phyloP scores from a whole-genome alignment of 2,329 filamentous ascomycete genomes.

The Periglandula ipomoeae region DNA sequence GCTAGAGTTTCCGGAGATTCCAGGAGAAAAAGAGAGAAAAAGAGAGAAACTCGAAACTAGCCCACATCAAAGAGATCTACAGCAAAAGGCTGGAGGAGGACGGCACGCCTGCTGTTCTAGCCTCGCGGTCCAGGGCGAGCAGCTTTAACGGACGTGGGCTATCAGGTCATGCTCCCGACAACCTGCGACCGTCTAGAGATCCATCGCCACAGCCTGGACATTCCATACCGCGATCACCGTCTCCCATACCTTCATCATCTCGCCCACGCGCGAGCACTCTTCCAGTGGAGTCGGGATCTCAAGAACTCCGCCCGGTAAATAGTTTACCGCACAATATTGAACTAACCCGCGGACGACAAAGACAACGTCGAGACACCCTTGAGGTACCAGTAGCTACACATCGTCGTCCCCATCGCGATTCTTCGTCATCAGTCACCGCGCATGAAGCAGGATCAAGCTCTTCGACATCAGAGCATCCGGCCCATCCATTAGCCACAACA shows the following conservation, averaged over 20 bases:
- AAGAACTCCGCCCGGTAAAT: not conserved
- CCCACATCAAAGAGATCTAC: slow-evolving; percentile 30
- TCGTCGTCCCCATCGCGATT: not conserved
- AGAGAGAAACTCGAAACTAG: slow-evolving; percentile 17
- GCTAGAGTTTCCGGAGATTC: slow-evolving; percentile 44
- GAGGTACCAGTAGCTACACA: slow-evolving; percentile 8
- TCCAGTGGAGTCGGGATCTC: slow-evolving; percentile 1
- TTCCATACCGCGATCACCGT: not conserved
- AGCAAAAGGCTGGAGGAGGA: slow-evolving; percentile 24
- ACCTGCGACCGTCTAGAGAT: slow-evolving; percentile 1
- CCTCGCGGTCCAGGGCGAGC: slow-evolving; percentile 23
- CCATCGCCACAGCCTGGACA: slow-evolving; percentile 2
- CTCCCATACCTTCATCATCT: slow-evolving; percentile 2
- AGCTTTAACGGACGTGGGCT: slow-evolving; percentile 23
- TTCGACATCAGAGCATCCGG: not conserved
- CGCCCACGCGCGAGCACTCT: slow-evolving; percentile 9
- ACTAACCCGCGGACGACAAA: slow-evolving; percentile 5
- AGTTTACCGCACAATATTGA: not conserved
- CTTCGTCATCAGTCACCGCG: not conserved
- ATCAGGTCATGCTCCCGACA: slow-evolving; percentile 4
- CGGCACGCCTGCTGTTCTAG: slow-evolving; percentile 19
- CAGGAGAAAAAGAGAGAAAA: slow-evolving; percentile 45
- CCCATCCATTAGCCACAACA: not conserved
- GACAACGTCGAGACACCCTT: slow-evolving; percentile 10
- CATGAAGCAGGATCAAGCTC: not conserved